Evolutionary conservation across 371 early-diverging fungal species (phyloP).

Genomic region (Mucor ambiguus): DNA sequence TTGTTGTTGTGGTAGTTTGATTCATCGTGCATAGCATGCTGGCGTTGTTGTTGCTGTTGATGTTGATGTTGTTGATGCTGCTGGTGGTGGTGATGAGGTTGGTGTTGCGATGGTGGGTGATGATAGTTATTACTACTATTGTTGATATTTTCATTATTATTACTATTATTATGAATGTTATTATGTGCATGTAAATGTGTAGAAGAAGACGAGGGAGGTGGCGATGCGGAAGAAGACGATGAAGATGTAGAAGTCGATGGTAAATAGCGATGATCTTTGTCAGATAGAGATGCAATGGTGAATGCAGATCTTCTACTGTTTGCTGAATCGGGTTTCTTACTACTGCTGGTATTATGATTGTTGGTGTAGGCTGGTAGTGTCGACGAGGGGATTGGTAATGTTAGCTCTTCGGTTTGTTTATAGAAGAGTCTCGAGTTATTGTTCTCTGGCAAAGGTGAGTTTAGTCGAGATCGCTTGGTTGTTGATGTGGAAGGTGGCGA

Average conservation of each 20-base stretch:
- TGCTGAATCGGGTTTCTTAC: background rate
- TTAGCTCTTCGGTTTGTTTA: background rate
- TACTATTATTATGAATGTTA: background rate
- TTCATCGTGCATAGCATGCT: background rate
- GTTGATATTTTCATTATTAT: constrained; percentile 4
- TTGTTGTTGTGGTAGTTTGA: background rate
- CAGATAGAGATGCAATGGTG: constrained; percentile 16
- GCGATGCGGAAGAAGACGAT: constrained; percentile 11
- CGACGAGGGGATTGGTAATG: background rate
- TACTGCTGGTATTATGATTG: background rate
- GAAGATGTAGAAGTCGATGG: constrained; percentile 11
- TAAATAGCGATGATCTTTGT: constrained; percentile 13
- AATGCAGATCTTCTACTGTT: constrained; percentile 24
- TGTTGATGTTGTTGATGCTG: background rate
- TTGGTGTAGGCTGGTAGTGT: background rate
- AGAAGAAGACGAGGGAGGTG: constrained; percentile 2
- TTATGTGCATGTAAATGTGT: background rate
- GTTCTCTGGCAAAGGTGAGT: background rate
- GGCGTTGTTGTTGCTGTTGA: background rate
- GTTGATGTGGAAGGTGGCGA: background rate
- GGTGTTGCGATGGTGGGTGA: background rate
- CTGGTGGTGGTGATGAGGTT: background rate
- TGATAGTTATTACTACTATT: background rate
- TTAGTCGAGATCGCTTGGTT: background rate
- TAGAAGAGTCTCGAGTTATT: background rate